phyloP scores from a whole-genome alignment of 192 early-diverging fungal species.

The Coemansia sp. region DNA sequence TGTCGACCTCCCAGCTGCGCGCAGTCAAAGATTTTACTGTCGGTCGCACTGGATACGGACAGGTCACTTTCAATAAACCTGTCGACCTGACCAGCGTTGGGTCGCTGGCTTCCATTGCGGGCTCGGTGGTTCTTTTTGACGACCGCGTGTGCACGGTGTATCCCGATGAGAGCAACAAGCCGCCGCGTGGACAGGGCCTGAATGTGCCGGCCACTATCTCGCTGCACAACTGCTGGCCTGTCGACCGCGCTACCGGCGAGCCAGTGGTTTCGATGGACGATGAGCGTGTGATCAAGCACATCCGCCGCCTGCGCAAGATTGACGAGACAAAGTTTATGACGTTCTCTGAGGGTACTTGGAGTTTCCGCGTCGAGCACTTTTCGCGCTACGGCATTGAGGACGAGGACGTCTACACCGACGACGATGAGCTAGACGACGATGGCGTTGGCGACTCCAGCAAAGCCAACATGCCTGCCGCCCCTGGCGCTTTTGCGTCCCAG shows the following conservation, averaged over 20 bases:
- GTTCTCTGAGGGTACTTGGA: constrained; percentile 81
- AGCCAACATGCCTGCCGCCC: neutral
- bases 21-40: constrained; percentile 74
- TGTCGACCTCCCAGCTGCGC: constrained; percentile 66
- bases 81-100: constrained; percentile 72
- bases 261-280: constrained; percentile 65
- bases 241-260: constrained; percentile 71
- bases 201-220: constrained; percentile 82
- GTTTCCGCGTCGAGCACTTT: constrained; percentile 87
- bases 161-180: constrained; percentile 74
- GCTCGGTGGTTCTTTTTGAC: constrained; percentile 71
- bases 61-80: constrained; percentile 70
- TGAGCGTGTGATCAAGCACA: constrained; percentile 62
- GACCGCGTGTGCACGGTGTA: constrained; percentile 74
- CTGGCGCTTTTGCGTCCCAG: too few species aligned
- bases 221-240: constrained; percentile 77
- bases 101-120: constrained; percentile 67
- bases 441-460: neutral
- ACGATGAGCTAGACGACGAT: constrained; percentile 23
- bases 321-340: constrained; percentile 75
- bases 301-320: constrained; percentile 65
- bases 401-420: constrained; percentile 60
- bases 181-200: constrained; percentile 77
- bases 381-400: constrained; percentile 76
- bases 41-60: constrained; percentile 63